Base-by-base conservation (phyloP, 2,329 filamentous ascomycete species). In the Sarocladium kiliense region DNA sequence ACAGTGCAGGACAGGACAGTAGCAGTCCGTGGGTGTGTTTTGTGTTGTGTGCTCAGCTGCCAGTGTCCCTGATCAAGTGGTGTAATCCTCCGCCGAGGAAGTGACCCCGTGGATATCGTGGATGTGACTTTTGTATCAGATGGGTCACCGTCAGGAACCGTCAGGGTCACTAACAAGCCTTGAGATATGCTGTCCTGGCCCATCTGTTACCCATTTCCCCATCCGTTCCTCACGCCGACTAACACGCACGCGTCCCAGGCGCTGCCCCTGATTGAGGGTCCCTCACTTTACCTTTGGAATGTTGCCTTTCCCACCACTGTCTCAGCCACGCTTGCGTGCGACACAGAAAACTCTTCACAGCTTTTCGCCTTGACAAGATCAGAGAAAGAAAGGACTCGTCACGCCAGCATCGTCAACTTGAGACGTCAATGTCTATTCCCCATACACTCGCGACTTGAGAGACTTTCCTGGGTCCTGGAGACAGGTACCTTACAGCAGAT, bases 251-350 rank as follows among this genome's bases (percentile, higher is more conserved):
- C 6, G 6, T 12, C 30, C 30, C 30, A 7, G 6, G 30, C 30
- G 30, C 30, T 6, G 30, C 30, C 30, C 30, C 30, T 32, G 30
- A 32, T 12, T 32, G n/a, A n/a, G n/a, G n/a, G n/a, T n/a, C n/a
- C n/a, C n/a, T n/a, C n/a, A n/a, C n/a, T n/a, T 47, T 23, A 47
- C 3, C 25, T 47, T 23, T 47, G 44, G 44, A 47, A 47, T 47
- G 44, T 18, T 47, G 44, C 25, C 27, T 30, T 27, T 47, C 23
- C n/a, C 44, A 12, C 25, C 19, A 44, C 9, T 23, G 44, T 47
- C 44, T 30, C 44, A 47, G 44, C 44, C 44, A 30, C 44, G 25
- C 11, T 23, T 47, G 23, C 25, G 27, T 47, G 44, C 21, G 44
- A 27, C 44, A 25, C 10, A 41, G n/a, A 14, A 9, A 14, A 9